Conservation (phyloP, 768 basidiomycete species). For the Cyathus striatus region DNA sequence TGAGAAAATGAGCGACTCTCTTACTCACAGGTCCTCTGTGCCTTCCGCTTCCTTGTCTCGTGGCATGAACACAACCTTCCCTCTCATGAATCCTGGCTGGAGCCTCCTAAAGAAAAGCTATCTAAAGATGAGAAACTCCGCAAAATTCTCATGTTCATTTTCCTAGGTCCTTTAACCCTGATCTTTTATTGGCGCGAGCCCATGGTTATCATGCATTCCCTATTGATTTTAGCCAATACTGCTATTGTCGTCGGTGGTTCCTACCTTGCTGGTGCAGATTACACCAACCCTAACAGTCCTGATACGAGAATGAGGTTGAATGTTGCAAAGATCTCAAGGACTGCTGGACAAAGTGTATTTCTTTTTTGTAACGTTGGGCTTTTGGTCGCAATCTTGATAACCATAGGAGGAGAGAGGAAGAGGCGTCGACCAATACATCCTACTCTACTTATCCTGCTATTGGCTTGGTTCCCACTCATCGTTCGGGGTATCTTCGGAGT, state of each 20-base stretch:
- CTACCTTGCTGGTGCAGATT: slow-evolving; percentile 18
- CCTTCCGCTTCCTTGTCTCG: slow-evolving; percentile 27
- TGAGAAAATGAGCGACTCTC: background rate
- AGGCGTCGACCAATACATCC: slow-evolving; percentile 16
- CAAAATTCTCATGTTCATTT: slow-evolving; percentile 7
- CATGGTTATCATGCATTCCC: slow-evolving; percentile 24
- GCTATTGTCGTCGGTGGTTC: slow-evolving; percentile 28
- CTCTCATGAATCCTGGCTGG: slow-evolving; percentile 25
- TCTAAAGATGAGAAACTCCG: slow-evolving; percentile 6
- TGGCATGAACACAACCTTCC: slow-evolving; percentile 29
- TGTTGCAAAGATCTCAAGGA: slow-evolving; percentile 22
- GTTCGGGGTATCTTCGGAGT: slow-evolving; percentile 27
- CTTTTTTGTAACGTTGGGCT: slow-evolving; percentile 21
- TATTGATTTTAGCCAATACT: slow-evolving; percentile 24
- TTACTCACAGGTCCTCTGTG: slow-evolving; percentile 18
- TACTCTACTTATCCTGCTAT: slow-evolving; percentile 19
- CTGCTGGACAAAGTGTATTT: slow-evolving; percentile 25
- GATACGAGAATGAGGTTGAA: slow-evolving; percentile 7
- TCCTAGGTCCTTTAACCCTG: slow-evolving; percentile 19
- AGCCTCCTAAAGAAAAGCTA: slow-evolving; percentile 17
- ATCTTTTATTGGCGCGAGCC: slow-evolving; percentile 14
- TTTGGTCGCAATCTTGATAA: slow-evolving; percentile 16
- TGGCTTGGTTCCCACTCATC: slow-evolving; percentile 26
- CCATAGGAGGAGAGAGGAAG: slow-evolving; percentile 16
- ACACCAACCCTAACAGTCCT: slow-evolving; percentile 3